Conservation (phyloP, 2,329 filamentous ascomycete species). For the Cladosporium phlei region DNA sequence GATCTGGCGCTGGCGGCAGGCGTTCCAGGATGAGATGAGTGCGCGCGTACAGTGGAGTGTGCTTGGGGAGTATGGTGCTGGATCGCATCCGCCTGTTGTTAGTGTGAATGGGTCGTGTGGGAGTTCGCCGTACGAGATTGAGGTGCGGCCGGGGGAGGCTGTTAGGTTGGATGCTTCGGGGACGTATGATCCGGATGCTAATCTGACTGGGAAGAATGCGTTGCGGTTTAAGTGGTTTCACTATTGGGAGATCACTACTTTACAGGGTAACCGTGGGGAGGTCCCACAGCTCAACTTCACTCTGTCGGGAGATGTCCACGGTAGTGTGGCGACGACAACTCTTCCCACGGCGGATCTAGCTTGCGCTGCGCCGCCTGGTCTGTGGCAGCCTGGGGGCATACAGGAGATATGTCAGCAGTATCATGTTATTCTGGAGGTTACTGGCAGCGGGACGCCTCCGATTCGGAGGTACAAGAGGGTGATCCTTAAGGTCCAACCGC, state of each 20-base stretch:
- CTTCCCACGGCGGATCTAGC: conserved; percentile 35
- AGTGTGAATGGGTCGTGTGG: conserved; percentile 40
- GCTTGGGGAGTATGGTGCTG: conserved; percentile 24
- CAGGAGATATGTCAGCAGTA: conserved; percentile 41
- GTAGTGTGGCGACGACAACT: conserved; percentile 23
- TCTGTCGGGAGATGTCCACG: conserved; percentile 25
- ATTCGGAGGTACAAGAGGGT: conserved; percentile 48
- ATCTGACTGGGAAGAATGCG: conserved; percentile 21
- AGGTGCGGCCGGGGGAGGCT: conserved; percentile 37
- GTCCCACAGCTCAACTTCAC: conserved; percentile 37
- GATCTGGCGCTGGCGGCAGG: conserved; percentile 51
- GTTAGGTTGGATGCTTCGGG: conserved; percentile 43
- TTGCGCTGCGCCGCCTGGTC: conserved; percentile 35
- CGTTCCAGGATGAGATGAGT: conserved; percentile 50
- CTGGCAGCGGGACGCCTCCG: conserved; percentile 38
- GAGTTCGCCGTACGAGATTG: conserved; percentile 36
- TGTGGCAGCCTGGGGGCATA: conserved; percentile 28
- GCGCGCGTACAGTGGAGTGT: conserved; percentile 47
- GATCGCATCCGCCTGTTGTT: conserved; percentile 47
- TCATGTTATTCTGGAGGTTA: conserved; percentile 49
- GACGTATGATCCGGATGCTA: conserved; percentile 46
- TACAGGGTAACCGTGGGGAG: conserved; percentile 42
- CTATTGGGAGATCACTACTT: conserved; percentile 41
- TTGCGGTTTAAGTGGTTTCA: conserved; percentile 50
- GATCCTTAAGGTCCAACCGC: conserved; percentile 26